phyloP scores from a whole-genome alignment of 352 stramenopile genomes.

The Globisporangium splendens region DNA sequence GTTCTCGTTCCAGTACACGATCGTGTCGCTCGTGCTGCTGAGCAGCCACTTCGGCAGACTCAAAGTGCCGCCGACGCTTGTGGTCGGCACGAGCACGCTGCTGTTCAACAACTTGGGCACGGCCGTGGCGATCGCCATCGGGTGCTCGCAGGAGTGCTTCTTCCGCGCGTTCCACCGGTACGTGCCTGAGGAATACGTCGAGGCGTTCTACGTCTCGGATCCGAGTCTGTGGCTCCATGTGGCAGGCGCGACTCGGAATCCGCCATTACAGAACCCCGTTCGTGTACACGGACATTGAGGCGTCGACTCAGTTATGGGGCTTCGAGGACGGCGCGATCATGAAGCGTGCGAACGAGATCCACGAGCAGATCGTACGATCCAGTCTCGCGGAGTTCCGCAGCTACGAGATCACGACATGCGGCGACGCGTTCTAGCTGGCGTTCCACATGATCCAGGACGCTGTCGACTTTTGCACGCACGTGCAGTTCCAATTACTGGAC shows the following conservation, averaged over 20 bases:
- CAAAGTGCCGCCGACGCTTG: slow-evolving; percentile 19
- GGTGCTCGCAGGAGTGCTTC: slow-evolving; percentile 48
- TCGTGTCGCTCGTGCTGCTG: slow-evolving; percentile 41
- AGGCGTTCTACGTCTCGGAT: slow-evolving; percentile 42
- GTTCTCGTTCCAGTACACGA: slow-evolving; percentile 45
- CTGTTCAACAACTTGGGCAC: slow-evolving; percentile 47
- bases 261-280: slow-evolving; percentile 44
- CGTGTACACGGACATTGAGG: slow-evolving; percentile 68
- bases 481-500: slow-evolving; percentile 42
- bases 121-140: slow-evolving; percentile 38
- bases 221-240: slow-evolving; percentile 25
- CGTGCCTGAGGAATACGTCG: slow-evolving; percentile 41
- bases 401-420: slow-evolving; percentile 61
- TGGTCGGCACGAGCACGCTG: slow-evolving; percentile 34
- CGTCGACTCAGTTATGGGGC: slow-evolving; percentile 46
- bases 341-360: slow-evolving; percentile 42
- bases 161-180: slow-evolving; percentile 31
- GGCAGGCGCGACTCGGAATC: slow-evolving; percentile 4
- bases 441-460: slow-evolving; percentile 54
- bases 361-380: slow-evolving; percentile 45
- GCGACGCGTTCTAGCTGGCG: slow-evolving; percentile 58
- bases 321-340: slow-evolving; percentile 36
- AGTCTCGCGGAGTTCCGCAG: slow-evolving; percentile 34
- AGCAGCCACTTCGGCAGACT: slow-evolving; percentile 21
- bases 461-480: slow-evolving; percentile 49